Conservation (phyloP, 805 yeast genomes). For the Myxozyma kluyveri region DNA sequence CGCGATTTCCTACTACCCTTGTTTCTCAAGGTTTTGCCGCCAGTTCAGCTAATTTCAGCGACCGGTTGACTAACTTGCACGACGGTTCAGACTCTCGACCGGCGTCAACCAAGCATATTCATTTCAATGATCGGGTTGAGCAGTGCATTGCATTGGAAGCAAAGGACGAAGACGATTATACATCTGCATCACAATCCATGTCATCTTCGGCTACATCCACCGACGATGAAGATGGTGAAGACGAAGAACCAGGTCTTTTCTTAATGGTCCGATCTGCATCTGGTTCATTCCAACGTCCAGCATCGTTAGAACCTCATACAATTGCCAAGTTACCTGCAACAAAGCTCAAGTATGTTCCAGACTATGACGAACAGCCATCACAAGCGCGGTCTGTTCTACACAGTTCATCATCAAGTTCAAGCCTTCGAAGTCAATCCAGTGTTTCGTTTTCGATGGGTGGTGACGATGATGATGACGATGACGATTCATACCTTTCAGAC, state of each 20-base stretch:
- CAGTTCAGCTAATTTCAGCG: slow-evolving; percentile 22
- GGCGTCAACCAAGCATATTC: slow-evolving; percentile 58
- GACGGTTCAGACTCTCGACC: slow-evolving; percentile 4
- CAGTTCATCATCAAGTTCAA: background rate
- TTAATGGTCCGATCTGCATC: slow-evolving; percentile 49
- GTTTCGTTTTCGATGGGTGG: slow-evolving; percentile 23
- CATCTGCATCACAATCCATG: background rate
- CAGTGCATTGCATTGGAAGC: slow-evolving; percentile 79
- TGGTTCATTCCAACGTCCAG: slow-evolving; percentile 35
- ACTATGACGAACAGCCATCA: slow-evolving; percentile 27
- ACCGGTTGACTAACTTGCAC: slow-evolving; percentile 12
- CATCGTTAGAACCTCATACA: slow-evolving; percentile 44
- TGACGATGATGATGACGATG: slow-evolving; percentile 23
- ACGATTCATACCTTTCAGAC: slow-evolving; percentile 9
- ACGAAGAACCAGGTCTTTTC: slow-evolving; percentile 69
- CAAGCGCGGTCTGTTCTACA: background rate
- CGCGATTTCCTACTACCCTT: slow-evolving; percentile 20
- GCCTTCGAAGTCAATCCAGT: background rate
- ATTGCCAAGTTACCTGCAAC: slow-evolving; percentile 86
- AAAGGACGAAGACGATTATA: slow-evolving; percentile 34
- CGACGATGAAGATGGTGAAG: slow-evolving; percentile 47
- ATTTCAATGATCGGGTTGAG: slow-evolving; percentile 89
- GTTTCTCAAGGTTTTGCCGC: slow-evolving; percentile 23
- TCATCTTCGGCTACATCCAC: slow-evolving; percentile 6
- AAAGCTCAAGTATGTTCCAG: slow-evolving; percentile 70